Evolutionary conservation across 352 stramenopile genomes (phyloP), one percentile per base, ranked within the genome.

Genomic region (Phytophthora aleatoria): DNA sequence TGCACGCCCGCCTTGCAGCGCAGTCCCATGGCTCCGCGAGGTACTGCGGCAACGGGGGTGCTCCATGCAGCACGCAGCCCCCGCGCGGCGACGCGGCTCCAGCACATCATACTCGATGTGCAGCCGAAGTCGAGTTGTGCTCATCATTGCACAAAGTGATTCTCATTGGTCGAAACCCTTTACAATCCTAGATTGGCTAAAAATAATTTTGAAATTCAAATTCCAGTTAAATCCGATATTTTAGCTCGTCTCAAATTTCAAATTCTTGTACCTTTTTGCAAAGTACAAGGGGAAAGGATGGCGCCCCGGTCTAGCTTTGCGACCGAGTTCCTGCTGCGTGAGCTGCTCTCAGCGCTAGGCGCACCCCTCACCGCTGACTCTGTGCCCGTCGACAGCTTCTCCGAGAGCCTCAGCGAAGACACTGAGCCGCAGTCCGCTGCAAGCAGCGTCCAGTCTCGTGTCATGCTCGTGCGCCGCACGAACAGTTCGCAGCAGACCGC

Each of bases 391-490:
- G 71, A 84, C 52, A 79, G 64, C 59, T 78, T 78, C 16, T 76
- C 63, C 13, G 61, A 74, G 50, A 69, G 73, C 38, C 36, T 68
- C 35, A 87, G 77, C 44, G 79, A 92, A 53, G 76, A 89, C 12
- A 90, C 71, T 51, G 81, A 89, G 68, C 85, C 83, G 26, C 69
- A 85, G 50, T 20, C 55, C 10, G 48, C 48, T 15, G n/a, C 50
- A 5, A 20, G 38, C 5, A 41, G n/a, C 7, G n/a, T n/a, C 13
- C 64, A 73, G 20, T 65, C 61, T 42, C 83, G 73, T 30, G 67
- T 90, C 24, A 73, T 92, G 64, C 73, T 87, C 35, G 81, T 88
- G 13, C 71, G 78, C 2, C 55, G 55, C 48, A 87, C 76, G 33
- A 73, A 81, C 45, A 72, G 70, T 47, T 56, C 64, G 2, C 58